These are phyloP conservation scores for Apiospora hydei DNA, from an alignment of 2,329 filamentous ascomycete genomes.

Conservation along the genomic window DNA sequence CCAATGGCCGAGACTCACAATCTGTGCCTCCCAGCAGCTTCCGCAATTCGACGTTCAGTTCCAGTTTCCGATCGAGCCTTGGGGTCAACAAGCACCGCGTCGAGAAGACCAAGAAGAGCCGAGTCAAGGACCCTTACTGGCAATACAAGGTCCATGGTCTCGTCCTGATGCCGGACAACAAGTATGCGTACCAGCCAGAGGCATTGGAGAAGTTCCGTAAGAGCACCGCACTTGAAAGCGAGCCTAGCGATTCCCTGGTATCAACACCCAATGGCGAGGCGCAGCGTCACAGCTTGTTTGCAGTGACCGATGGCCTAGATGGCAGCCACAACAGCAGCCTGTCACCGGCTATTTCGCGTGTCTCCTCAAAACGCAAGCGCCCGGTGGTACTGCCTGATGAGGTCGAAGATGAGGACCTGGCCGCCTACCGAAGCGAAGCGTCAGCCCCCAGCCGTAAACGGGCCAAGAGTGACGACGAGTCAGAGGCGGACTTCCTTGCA, in stretches of 20 bases:
- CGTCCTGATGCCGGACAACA: constrained; percentile 60
- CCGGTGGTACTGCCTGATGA: constrained; percentile 16
- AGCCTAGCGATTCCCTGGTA: constrained; percentile 4
- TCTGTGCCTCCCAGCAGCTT: constrained; percentile 42
- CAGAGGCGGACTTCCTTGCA: constrained; percentile 37
- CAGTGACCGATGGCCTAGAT: not conserved
- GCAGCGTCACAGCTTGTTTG: not conserved
- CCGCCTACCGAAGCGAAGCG: constrained; percentile 33
- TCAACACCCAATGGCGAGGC: not conserved
- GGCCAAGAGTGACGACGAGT: constrained; percentile 32
- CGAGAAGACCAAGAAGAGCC: constrained; percentile 37
- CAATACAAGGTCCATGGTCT: constrained; percentile 47
- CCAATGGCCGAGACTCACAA: constrained; percentile 37
- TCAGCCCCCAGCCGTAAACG: constrained; percentile 35
- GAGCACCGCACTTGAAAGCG: constrained; percentile 10
- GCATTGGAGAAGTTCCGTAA: constrained; percentile 50
- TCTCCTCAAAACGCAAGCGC: constrained; percentile 38
- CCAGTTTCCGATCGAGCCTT: constrained; percentile 43
- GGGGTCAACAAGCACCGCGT: constrained; percentile 44
- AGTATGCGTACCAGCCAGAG: constrained; percentile 59
- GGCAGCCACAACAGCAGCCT: constrained; percentile 32
- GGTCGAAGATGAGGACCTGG: constrained; percentile 32
- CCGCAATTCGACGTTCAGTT: constrained; percentile 43
- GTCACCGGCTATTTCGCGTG: constrained; percentile 31
- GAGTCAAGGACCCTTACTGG: constrained; percentile 46